Evolutionary conservation across 2,329 filamentous ascomycete species (phyloP), one percentile per base, ranked within the genome.

Genomic region (Tolypocladium endophyticum): DNA sequence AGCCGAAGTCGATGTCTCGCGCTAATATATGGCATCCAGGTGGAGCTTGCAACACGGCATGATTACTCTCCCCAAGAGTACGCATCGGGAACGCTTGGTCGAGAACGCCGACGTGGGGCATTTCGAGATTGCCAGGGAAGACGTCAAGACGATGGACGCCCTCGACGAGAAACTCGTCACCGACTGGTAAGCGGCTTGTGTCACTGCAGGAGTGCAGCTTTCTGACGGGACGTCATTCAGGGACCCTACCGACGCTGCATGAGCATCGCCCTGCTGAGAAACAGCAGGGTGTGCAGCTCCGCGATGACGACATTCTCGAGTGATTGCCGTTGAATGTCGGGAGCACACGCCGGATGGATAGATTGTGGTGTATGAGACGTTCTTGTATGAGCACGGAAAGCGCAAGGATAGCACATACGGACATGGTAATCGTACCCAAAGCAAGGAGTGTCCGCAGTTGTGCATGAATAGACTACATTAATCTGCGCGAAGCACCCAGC

Each of bases 31-130:
- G 58, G 8, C 23, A 38, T 5, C 1, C 54, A 82, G 88, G 59
- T 94, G 90, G 90, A 87, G 84, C 59, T 72, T 93, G 63, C 89
- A 94, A 71, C 83, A 91, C 68, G 85, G 83, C 41, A 87, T 86
- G 66, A 82, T 91, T 53, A 85, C 87, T 5, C 74, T 92, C 62
- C 89, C 89, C 5, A 92, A 94, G 79, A 90, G 87, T 69, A 77
- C 81, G 28, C 82, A 77, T 61, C 77, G 77, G 67, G 79, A 82
- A 56, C 79, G 88, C 33, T 85, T 92, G 59, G 65, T 81, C 5
- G 82, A 86, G 68, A 92, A 92, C 69, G 83, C 79, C 3, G 72
- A 83, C 43, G 77, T 91, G 16, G 81, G 78, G 2, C 74, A 76
- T 0, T 86, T 89, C 63, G 77, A 80, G 58, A 86, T 92, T 57